Evolutionary conservation across 1,284 basidiomycete species (phyloP), one percentile per base, ranked within the genome.

Genomic region (Cutaneotrichosporon dermatis): DNA sequence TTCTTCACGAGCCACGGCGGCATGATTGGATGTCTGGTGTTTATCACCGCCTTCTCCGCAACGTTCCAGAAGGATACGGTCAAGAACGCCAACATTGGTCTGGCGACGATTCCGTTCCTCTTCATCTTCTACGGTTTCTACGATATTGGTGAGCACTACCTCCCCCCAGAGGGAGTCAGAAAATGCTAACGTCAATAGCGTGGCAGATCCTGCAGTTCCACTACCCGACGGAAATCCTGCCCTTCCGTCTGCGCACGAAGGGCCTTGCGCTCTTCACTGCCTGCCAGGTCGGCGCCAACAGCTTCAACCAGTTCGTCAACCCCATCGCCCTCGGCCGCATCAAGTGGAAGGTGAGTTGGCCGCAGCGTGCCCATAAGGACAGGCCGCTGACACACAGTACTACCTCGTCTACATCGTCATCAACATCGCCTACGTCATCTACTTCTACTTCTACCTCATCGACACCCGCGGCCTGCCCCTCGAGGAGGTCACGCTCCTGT

Each of bases 141-240:
- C 57, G 58, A 57, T 52, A 52, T 63, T 33, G 59, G 57, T 7
- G 54, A 48, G 53, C 56, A 12, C 11, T 12, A 5, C 55, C 37
- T 59, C 25, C 25, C 25, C 25, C 25, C 25, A 25, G 25, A 25
- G 25, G 25, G 25, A 25, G 25, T 25, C 25, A 25, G 25, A 25
- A 25, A 25, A 41, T 57, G 67, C 11, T 57, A 58, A 44, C 64
- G 64, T 57, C 55, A 58, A 53, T 54, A 25, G 60, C 61, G 1
- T 61, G 54, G 57, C 59, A 58, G 11, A 44, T 51, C 25, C 52
- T 57, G 16, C 85, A 88, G 59, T 85, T 88, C 52, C 83, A 84
- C 1, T 89, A 68, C 56, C 59, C 65, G 4, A 61, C 65, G 45
- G 69, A 70, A 53, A 66, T 70, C 41, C 52, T 68, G 37, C 67